Evolutionary conservation across 768 basidiomycete species (phyloP).

Genomic region (Lactarius sp.): DNA sequence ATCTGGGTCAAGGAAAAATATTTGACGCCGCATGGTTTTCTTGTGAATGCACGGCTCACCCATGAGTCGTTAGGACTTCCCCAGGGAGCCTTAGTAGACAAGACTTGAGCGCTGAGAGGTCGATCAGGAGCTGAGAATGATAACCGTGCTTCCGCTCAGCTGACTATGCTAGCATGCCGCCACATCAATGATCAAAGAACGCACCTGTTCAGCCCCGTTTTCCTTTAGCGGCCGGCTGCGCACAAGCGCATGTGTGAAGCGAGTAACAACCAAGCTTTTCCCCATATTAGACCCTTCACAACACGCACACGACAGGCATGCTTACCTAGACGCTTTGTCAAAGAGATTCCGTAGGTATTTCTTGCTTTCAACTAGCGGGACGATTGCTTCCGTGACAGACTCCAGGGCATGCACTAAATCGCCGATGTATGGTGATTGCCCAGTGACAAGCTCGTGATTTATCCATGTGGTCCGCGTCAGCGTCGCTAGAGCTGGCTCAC

Average conservation of each 20-base stretch:
- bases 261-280: conserved; percentile 68
- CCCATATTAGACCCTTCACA: background rate
- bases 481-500: conserved; percentile 71
- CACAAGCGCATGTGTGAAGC: conserved; percentile 87
- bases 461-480: conserved; percentile 81
- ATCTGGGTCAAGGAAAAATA: conserved; percentile 43
- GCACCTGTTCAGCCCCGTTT: conserved; percentile 93
- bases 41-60: conserved; percentile 37
- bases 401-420: conserved; percentile 75
- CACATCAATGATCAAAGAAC: conserved; percentile 35
- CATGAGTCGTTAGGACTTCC: conserved; percentile 50
- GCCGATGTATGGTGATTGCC: conserved; percentile 73
- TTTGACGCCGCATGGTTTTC: background rate
- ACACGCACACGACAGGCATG: background rate
- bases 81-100: conserved; percentile 82
- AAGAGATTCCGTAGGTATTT: conserved; percentile 90
- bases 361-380: conserved; percentile 86
- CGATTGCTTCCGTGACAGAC: conserved; percentile 69
- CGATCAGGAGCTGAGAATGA: conserved; percentile 75
- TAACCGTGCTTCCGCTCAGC: conserved; percentile 18
- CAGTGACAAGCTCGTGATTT: conserved; percentile 75
- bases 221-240: conserved; percentile 87
- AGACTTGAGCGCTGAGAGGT: conserved; percentile 81
- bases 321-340: conserved; percentile 88
- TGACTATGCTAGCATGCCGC: background rate